Percentiles rank a stretch among this genome's conserved stretches.
phyloP scores from a whole-genome alignment of 345 rosid genomes.

The Acer campestre region DNA sequence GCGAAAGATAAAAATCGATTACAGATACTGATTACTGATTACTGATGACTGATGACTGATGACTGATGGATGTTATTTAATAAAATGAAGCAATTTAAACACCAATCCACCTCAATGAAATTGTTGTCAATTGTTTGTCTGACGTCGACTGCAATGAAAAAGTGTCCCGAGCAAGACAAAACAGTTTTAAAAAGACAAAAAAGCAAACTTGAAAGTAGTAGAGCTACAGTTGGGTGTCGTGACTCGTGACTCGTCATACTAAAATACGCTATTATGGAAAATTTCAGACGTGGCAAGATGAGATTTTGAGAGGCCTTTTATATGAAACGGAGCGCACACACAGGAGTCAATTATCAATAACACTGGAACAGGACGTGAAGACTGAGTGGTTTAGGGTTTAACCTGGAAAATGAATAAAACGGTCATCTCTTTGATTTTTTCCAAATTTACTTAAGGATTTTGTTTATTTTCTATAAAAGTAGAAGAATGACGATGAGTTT shows the following conservation, averaged over 20 bases:
- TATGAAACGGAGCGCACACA: background rate
- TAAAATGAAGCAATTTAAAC: background rate
- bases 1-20: background rate
- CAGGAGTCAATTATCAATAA: too few relatives aligned
- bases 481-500: background rate
- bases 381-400: conserved; percentile 12
- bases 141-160: too few relatives aligned
- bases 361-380: background rate
- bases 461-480: too few relatives aligned
- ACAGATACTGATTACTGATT: background rate
- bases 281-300: background rate
- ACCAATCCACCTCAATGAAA: background rate
- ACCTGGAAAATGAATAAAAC: conserved; percentile 1
- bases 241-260: background rate
- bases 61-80: too few relatives aligned
- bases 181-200: background rate
- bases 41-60: background rate
- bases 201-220: too few relatives aligned
- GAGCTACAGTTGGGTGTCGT: background rate
- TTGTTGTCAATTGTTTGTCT: too few relatives aligned
- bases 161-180: too few relatives aligned
- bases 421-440: conserved; percentile 1
- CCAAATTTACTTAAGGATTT: background rate
- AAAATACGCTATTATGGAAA: background rate
- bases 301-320: background rate